Evolutionary conservation across 2,329 filamentous ascomycete species (phyloP).

Genomic region (Colletotrichum liriopes): DNA sequence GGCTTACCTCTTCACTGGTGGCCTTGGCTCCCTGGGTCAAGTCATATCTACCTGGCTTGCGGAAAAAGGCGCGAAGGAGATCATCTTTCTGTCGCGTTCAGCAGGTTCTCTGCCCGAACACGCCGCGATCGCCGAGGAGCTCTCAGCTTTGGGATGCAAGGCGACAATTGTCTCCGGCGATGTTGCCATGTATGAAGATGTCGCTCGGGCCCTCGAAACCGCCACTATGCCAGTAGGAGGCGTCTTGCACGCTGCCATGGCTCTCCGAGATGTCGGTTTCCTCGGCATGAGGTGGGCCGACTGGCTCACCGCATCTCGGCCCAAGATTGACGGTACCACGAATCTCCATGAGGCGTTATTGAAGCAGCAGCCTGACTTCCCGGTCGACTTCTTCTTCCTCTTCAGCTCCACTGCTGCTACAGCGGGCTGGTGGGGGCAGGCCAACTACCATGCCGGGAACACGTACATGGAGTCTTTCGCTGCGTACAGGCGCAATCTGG

Average conservation of each 20-base stretch:
- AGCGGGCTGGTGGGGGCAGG: slow-evolving; percentile 55
- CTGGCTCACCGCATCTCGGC: slow-evolving; percentile 53
- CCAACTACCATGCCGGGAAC: slow-evolving; percentile 59
- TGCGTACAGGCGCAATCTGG: slow-evolving; percentile 52
- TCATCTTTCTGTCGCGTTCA: slow-evolving; percentile 49
- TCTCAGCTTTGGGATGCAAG: slow-evolving; percentile 47
- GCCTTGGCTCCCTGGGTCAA: slow-evolving; percentile 51
- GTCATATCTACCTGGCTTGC: slow-evolving; percentile 50
- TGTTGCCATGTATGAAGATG: slow-evolving; percentile 49
- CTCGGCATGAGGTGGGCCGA: slow-evolving; percentile 54
- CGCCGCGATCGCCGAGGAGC: slow-evolving; percentile 45
- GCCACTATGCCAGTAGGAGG: slow-evolving; percentile 53
- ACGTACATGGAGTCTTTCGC: slow-evolving; percentile 58
- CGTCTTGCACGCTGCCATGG: slow-evolving; percentile 59
- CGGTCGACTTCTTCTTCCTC: slow-evolving; percentile 56
- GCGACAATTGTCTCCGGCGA: slow-evolving; percentile 51
- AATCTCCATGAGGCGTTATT: slow-evolving; percentile 55
- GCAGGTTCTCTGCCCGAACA: slow-evolving; percentile 15
- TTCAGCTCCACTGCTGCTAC: slow-evolving; percentile 53
- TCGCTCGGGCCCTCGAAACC: slow-evolving; percentile 46
- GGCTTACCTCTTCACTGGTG: slow-evolving; percentile 51
- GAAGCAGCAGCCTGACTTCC: slow-evolving; percentile 36
- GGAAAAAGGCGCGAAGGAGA: slow-evolving; percentile 48
- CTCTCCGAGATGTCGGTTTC: slow-evolving; percentile 47
- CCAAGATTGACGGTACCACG: slow-evolving; percentile 60